Evolutionary conservation across 1,284 basidiomycete genomes (phyloP), one percentile per base, ranked within the genome.

Genomic region (Ceratobasidium sp.): DNA sequence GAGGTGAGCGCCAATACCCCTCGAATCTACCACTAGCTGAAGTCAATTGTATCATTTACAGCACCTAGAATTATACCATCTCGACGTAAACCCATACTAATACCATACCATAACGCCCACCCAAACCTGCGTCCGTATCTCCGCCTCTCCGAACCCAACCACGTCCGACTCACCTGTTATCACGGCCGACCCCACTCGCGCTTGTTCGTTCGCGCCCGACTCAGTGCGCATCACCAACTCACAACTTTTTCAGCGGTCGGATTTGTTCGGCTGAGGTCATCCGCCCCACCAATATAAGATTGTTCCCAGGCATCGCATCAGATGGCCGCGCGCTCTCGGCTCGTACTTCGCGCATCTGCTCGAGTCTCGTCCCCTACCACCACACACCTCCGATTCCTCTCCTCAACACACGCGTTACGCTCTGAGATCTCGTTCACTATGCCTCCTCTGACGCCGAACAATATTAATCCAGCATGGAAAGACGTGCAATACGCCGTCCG

Each of bases 401-500:
- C 41, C 24, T 31, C 29, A n/a, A 53, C 65, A 50, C 63, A 19
- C 54, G 51, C 63, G 24, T 48, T 22, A 44, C 59, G n/a, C n/a
- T n/a, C n/a, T n/a, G n/a, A n/a, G 29, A 60, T 66, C 19, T 57
- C 67, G 19, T 73, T 56, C 67, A 77, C 56, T 24, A 87, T 93
- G 91, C 87, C 86, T 77, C 84, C 85, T 41, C 87, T 93, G 78
- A 87, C 89, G 53, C 77, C 87, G 76, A 86, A 89, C 77, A 85
- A 87, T 54, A 87, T 95, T 84, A 99, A 99, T 85, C 95, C 93
- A 1, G 87, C 92, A 76, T 88, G 98, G 72, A 87, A 91, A 80
- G 90, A 94, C 65, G 97, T 98, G 75, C 90, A 98, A 83, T 99
- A 99, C 82, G 97, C 97, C 75, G 98, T 99, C 41, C 94, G 97